A percentile compares a stretch with the other conserved stretches of the same genome.
Evolutionary conservation across 768 basidiomycete species (phyloP).

Genomic region (Lenzites betulinus): DNA sequence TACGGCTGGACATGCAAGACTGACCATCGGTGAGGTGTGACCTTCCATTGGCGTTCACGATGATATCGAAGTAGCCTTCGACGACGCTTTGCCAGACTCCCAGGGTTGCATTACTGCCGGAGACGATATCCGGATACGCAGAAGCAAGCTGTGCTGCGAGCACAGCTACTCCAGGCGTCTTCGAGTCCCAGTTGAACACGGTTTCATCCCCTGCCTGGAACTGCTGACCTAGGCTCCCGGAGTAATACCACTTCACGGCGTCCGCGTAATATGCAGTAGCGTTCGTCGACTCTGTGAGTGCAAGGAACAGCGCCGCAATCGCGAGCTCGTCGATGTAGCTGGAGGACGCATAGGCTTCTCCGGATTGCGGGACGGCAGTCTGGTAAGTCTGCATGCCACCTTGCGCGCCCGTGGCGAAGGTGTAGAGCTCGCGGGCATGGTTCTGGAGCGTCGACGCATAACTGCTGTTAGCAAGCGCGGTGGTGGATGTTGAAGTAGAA

Average conservation of each 20-base stretch:
- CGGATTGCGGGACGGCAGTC: slow-evolving; percentile 64
- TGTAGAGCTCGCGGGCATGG: slow-evolving; percentile 77
- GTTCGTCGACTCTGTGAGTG: slow-evolving; percentile 61
- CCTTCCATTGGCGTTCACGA: slow-evolving; percentile 58
- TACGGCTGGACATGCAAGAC: slow-evolving; percentile 13
- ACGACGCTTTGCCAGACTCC: slow-evolving; percentile 64
- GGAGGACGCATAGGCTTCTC: slow-evolving; percentile 69
- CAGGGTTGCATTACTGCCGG: slow-evolving; percentile 51
- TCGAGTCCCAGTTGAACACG: slow-evolving; percentile 90
- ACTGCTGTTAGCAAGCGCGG: slow-evolving; percentile 67
- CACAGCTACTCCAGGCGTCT: slow-evolving; percentile 73
- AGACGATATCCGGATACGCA: slow-evolving; percentile 49
- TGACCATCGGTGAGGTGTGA: slow-evolving; percentile 65
- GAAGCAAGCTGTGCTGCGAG: slow-evolving; percentile 75
- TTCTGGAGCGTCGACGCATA: slow-evolving; percentile 70
- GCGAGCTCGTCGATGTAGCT: slow-evolving; percentile 73
- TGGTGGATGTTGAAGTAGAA: slow-evolving; percentile 54
- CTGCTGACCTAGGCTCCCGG: slow-evolving; percentile 52
- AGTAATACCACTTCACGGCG: slow-evolving; percentile 56
- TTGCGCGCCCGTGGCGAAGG: slow-evolving; percentile 70
- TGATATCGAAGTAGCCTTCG: slow-evolving; percentile 74
- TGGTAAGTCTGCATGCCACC: slow-evolving; percentile 66
- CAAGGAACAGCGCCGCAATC: slow-evolving; percentile 75
- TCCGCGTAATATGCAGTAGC: slow-evolving; percentile 44
- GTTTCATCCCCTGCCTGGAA: slow-evolving; percentile 38